Evolutionary conservation across 306 rosid genomes (phyloP).

Genomic region (Citrullus colocynthis): DNA sequence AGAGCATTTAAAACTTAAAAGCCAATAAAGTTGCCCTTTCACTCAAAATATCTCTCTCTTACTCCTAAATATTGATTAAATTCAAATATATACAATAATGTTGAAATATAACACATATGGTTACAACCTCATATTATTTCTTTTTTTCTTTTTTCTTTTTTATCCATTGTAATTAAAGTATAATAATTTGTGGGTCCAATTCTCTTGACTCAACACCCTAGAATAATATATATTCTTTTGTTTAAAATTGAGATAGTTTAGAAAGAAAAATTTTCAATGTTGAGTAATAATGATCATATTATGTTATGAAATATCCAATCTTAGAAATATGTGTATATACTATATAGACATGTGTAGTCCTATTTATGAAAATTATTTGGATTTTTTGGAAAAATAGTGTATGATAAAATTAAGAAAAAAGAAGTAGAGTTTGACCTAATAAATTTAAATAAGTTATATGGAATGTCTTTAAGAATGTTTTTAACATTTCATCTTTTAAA

Average conservation of each 20-base stretch:
- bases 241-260: not conserved
- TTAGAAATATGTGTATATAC: too few relatives aligned
- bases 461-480: not conserved
- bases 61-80: not conserved
- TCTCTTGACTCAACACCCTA: too few relatives aligned
- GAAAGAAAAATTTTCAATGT: too few relatives aligned
- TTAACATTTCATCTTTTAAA: not conserved
- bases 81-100: not conserved
- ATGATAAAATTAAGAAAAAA: not conserved
- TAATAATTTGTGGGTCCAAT: not conserved
- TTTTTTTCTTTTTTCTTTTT: not conserved
- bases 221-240: not conserved
- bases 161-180: not conserved
- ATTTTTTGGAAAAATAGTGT: not conserved
- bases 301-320: too few relatives aligned
- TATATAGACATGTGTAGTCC: too few relatives aligned
- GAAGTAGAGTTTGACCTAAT: not conserved
- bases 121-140: not conserved
- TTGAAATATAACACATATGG: not conserved
- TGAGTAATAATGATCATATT: not conserved
- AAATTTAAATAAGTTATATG: not conserved
- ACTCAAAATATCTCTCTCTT: not conserved
- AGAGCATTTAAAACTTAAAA: conserved; percentile 1
- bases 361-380: not conserved
- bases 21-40: not conserved